Percentiles rank a stretch among this genome's conserved stretches.
Evolutionary conservation across 2,329 filamentous ascomycete species (phyloP).

Genomic region (Cordyceps pruinosa): DNA sequence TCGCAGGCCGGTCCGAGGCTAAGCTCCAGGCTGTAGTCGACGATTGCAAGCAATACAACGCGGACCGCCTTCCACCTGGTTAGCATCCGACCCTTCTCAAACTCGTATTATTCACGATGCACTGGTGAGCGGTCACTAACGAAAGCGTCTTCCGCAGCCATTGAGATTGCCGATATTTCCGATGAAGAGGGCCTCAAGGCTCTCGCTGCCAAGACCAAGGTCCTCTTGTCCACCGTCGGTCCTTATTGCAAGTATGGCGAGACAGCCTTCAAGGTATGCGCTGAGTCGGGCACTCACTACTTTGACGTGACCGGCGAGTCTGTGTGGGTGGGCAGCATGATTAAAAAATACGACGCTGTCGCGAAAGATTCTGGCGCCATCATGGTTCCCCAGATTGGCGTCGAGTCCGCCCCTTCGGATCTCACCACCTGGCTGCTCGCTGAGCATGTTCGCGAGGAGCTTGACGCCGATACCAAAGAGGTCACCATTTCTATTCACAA

Average conservation of each 20-base stretch:
- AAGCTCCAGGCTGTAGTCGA: conserved; percentile 66
- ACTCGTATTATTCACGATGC: not conserved
- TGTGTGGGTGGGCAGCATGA: conserved; percentile 53
- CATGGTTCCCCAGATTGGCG: conserved; percentile 54
- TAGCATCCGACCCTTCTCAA: conserved; percentile 21
- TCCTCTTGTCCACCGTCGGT: conserved; percentile 53
- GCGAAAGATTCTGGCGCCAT: conserved; percentile 50
- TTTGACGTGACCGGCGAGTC: conserved; percentile 57
- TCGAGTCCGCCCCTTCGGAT: conserved; percentile 58
- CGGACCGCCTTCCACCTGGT: conserved; percentile 66
- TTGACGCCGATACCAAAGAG: conserved; percentile 44
- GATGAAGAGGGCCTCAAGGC: conserved; percentile 37
- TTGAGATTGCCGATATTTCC: conserved; percentile 46
- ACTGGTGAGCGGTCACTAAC: not conserved
- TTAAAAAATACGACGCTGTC: conserved; percentile 47
- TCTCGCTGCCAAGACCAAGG: conserved; percentile 48
- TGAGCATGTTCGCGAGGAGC: conserved; percentile 41
- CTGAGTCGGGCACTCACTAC: conserved; percentile 57
- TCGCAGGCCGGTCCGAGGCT: conserved; percentile 71
- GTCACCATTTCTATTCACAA: conserved; percentile 45
- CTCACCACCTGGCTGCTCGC: conserved; percentile 49
- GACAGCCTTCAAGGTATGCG: conserved; percentile 53
- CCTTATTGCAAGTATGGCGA: conserved; percentile 53
- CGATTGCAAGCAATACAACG: conserved; percentile 58
- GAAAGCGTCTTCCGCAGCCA: conserved; percentile 26